phyloP scores from a whole-genome alignment of 2,329 filamentous ascomycete genomes.

The Plectosphaerella cucumerina region DNA sequence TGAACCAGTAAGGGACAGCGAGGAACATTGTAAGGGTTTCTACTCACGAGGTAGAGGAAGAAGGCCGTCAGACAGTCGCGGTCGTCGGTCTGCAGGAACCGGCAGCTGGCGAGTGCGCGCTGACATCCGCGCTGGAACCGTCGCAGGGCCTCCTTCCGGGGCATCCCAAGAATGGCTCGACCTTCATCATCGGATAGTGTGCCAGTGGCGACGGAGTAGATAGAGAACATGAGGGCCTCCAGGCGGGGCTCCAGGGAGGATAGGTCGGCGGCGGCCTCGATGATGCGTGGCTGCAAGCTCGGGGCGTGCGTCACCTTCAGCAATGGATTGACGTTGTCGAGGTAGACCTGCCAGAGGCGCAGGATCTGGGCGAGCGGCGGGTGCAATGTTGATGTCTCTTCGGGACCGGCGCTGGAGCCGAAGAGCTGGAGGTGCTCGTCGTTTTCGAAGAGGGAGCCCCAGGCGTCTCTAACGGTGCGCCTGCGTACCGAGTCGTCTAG shows the following conservation, averaged over 20 bases:
- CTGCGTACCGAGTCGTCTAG: not conserved
- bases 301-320: conserved; percentile 42
- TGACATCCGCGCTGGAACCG: conserved; percentile 30
- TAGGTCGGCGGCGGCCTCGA: conserved; percentile 18
- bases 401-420: conserved; percentile 31
- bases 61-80: conserved; percentile 37
- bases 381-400: conserved; percentile 24
- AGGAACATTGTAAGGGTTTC: not conserved
- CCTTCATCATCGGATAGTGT: conserved; percentile 27
- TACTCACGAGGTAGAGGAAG: conserved; percentile 31
- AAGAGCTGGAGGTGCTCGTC: conserved; percentile 51
- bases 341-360: conserved; percentile 29
- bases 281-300: conserved; percentile 24
- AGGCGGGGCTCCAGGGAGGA: conserved; percentile 15
- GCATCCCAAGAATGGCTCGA: conserved; percentile 24
- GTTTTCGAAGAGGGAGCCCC: conserved; percentile 35
- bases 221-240: conserved; percentile 35
- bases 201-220: conserved; percentile 36
- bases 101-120: conserved; percentile 32
- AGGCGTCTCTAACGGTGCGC: conserved; percentile 36
- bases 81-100: conserved; percentile 36
- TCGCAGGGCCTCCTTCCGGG: conserved; percentile 23
- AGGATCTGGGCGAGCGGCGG: conserved; percentile 24
- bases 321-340: conserved; percentile 36
- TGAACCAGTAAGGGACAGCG: too few species aligned